phyloP scores from a whole-genome alignment of 768 basidiomycete species.

The Porphyrellus cyaneotinctus region DNA sequence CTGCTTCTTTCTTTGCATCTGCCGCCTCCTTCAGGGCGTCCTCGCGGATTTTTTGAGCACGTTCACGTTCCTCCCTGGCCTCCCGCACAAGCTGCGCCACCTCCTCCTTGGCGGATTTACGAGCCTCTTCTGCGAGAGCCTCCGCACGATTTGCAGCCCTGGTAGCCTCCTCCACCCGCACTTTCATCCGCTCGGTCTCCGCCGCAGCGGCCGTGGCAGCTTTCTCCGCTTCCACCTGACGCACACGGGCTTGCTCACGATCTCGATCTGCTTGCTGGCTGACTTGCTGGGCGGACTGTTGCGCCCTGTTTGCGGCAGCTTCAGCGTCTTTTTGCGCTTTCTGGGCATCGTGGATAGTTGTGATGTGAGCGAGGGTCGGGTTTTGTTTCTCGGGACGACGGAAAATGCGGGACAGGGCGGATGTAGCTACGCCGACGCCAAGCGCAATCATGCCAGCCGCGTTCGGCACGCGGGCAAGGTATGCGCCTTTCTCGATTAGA shows the following conservation, averaged over 20 bases:
- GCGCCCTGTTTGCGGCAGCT: not conserved
- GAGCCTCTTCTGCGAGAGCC: constrained; percentile 10
- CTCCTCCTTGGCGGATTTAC: constrained; percentile 15
- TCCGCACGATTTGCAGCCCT: not conserved
- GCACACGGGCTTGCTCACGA: not conserved
- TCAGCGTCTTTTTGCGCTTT: not conserved
- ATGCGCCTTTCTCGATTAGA: too few relatives aligned
- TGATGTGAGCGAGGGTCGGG: not conserved
- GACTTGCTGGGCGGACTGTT: not conserved
- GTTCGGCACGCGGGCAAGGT: too few relatives aligned
- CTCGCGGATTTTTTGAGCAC: constrained; percentile 8
- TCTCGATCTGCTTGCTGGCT: constrained; percentile 10
- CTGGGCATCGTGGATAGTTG: not conserved
- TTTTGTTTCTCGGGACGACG: not conserved
- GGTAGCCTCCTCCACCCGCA: constrained; percentile 10
- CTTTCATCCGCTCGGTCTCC: constrained; percentile 7
- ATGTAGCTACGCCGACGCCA: too few relatives aligned
- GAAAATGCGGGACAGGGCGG: too few relatives aligned
- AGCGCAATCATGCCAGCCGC: too few relatives aligned
- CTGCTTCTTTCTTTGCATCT: constrained; percentile 12
- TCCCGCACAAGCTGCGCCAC: constrained; percentile 9
- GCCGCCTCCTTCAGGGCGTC: constrained; percentile 15
- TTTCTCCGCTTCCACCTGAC: constrained; percentile 16
- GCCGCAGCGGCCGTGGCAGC: not conserved
- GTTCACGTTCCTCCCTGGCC: constrained; percentile 14